phyloP scores from a whole-genome alignment of 2,329 filamentous ascomycete genomes.

The Paecilomyces dactylethromorphus region DNA sequence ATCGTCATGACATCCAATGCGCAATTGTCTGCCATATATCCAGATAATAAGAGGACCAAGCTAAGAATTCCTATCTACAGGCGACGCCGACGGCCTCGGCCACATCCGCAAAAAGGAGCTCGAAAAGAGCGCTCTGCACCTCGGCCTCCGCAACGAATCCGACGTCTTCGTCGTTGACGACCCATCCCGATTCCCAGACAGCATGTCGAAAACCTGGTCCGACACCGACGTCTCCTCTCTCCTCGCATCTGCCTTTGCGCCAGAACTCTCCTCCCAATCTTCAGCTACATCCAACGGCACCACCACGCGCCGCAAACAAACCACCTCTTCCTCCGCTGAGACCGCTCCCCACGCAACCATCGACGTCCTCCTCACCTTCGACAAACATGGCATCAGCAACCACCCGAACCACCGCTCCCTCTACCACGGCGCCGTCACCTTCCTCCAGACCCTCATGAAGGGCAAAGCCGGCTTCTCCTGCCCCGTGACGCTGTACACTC shows the following conservation, averaged over 20 bases:
- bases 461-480: slow-evolving; percentile 58
- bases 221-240: slow-evolving; percentile 62
- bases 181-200: slow-evolving; percentile 72
- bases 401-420: slow-evolving; percentile 94
- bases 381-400: slow-evolving; percentile 69
- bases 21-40: not conserved
- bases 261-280: slow-evolving; percentile 43
- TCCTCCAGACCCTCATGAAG: slow-evolving; percentile 60
- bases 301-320: slow-evolving; percentile 25
- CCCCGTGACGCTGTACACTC: slow-evolving; percentile 79
- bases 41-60: not conserved
- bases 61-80: slow-evolving; percentile 31
- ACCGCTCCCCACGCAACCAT: slow-evolving; percentile 51
- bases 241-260: slow-evolving; percentile 67
- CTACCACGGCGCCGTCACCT: slow-evolving; percentile 71
- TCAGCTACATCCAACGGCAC: slow-evolving; percentile 26
- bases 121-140: slow-evolving; percentile 65
- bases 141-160: slow-evolving; percentile 67
- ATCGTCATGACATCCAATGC: not conserved
- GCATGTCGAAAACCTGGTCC: slow-evolving; percentile 77
- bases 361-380: slow-evolving; percentile 86
- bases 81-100: slow-evolving; percentile 81
- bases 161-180: slow-evolving; percentile 84
- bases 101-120: slow-evolving; percentile 77
- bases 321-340: slow-evolving; percentile 27